Conservation (phyloP, 169 alveolate species). For the Besnoitia besnoiti region DNA sequence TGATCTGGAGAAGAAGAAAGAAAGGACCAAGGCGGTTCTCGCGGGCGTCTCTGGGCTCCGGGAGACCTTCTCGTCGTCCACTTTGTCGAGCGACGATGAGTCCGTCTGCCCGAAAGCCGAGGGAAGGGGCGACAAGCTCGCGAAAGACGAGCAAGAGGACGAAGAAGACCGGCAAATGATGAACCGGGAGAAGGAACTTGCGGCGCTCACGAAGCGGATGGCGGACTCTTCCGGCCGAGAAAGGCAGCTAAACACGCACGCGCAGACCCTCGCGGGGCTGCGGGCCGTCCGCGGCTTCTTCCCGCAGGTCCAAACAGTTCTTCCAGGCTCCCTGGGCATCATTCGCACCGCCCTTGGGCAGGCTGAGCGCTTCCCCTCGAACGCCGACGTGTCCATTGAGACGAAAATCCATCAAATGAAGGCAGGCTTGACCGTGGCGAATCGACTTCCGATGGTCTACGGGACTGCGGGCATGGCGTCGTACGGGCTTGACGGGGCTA, state of each 20-base stretch:
- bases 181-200: neutral
- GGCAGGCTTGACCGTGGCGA: slow-evolving; percentile 16
- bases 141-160: no score
- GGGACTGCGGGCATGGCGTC: slow-evolving; percentile 28
- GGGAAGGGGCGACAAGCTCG: neutral
- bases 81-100: no score
- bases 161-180: neutral
- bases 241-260: neutral
- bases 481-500: slow-evolving; percentile 24
- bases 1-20: neutral
- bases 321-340: neutral
- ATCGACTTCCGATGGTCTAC: slow-evolving; percentile 8
- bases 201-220: neutral
- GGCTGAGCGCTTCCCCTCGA: neutral
- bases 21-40: neutral
- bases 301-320: neutral
- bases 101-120: no score
- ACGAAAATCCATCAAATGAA: neutral
- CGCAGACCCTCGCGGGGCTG: neutral
- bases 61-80: no score
- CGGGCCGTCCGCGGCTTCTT: slow-evolving; percentile 20
- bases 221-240: neutral
- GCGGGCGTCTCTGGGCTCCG: no score
- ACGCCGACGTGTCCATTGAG: neutral
- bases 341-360: slow-evolving; percentile 7